A percentile compares a stretch with the other conserved stretches of the same genome.
phyloP scores from a whole-genome alignment of 2,329 filamentous ascomycete genomes.

The Pseudogymnoascus sp. region DNA sequence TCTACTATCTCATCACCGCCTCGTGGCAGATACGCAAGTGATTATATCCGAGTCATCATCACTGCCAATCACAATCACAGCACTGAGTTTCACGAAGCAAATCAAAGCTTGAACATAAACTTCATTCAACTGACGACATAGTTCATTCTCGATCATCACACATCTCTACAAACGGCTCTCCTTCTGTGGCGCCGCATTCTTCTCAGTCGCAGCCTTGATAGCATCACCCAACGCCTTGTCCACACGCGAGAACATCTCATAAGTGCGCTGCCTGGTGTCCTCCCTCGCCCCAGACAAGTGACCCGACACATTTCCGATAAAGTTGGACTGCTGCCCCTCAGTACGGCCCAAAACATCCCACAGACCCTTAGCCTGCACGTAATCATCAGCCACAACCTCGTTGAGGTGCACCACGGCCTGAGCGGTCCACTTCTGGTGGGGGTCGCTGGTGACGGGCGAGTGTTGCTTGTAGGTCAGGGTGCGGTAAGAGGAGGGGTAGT shows the following conservation, averaged over 20 bases:
- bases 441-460: slow-evolving; percentile 29
- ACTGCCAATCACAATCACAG: too few relatives aligned
- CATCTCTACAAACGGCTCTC: background rate
- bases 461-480: slow-evolving; percentile 36
- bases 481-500: slow-evolving; percentile 46
- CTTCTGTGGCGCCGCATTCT: background rate
- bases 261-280: slow-evolving; percentile 48
- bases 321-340: slow-evolving; percentile 51
- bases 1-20: too few relatives aligned
- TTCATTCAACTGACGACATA: background rate
- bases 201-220: slow-evolving; percentile 45
- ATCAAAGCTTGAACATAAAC: background rate
- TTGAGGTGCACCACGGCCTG: slow-evolving; percentile 37
- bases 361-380: slow-evolving; percentile 27
- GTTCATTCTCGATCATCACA: background rate
- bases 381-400: slow-evolving; percentile 29
- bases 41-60: too few relatives aligned
- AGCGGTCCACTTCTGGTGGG: slow-evolving; percentile 42
- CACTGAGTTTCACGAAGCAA: background rate
- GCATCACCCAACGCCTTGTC: slow-evolving; percentile 43
- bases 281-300: slow-evolving; percentile 46
- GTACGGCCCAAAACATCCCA: slow-evolving; percentile 34
- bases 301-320: slow-evolving; percentile 49
- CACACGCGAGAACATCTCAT: slow-evolving; percentile 53
- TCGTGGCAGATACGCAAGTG: too few relatives aligned